phyloP scores from a whole-genome alignment of 495 filamentous ascomycete species.

The Geopyxis carbonaria region DNA sequence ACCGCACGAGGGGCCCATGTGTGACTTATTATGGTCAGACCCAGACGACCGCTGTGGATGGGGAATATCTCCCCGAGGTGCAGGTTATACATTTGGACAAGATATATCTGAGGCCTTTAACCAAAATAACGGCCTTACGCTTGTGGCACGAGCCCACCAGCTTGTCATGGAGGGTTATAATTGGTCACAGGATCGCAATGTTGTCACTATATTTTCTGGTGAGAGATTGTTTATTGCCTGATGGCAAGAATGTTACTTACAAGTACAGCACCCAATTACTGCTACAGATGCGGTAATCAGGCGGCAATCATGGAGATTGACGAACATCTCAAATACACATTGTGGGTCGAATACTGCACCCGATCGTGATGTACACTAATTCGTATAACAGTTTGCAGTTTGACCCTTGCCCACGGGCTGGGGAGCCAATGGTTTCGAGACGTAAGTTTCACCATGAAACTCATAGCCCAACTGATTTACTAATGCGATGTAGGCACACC shows the following conservation, averaged over 20 bases:
- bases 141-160: constrained; percentile 88
- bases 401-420: constrained; percentile 91
- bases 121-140: constrained; percentile 95
- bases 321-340: constrained; percentile 97
- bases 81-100: constrained; percentile 97
- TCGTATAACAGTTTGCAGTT: constrained; percentile 72
- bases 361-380: constrained; percentile 7
- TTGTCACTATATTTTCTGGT: constrained; percentile 98
- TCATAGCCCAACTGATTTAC: no score
- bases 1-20: constrained; percentile 97
- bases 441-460: constrained; percentile 43
- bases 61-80: constrained; percentile 93
- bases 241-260: no score
- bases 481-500: constrained; percentile 71
- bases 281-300: constrained; percentile 96
- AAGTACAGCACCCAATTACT: constrained; percentile 91
- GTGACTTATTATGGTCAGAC: constrained; percentile 93
- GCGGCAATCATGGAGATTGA: constrained; percentile 99
- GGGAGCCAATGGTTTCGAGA: constrained; percentile 96
- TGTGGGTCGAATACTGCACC: constrained; percentile 45
- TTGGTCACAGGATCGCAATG: constrained; percentile 92
- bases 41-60: constrained; percentile 96
- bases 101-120: constrained; percentile 99
- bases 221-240: no score
- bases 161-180: constrained; percentile 98